Base-by-base conservation (phyloP, 352 stramenopile species). In the Phytopythium boreale region DNA sequence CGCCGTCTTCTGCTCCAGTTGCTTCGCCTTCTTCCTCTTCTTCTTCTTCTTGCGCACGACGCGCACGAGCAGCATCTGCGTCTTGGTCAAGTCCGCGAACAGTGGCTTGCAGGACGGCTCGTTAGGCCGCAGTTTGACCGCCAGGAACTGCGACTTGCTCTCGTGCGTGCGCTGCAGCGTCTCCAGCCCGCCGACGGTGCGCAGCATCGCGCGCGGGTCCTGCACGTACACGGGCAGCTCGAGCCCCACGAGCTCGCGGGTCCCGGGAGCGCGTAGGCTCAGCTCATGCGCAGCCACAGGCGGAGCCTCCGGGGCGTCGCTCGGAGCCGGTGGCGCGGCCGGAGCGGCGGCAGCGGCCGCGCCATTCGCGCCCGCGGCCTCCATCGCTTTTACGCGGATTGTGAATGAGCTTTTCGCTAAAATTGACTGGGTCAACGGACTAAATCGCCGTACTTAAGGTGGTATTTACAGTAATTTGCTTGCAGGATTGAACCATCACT, bases 71-170 rank as follows among this genome's bases (percentile, higher is more conserved):
- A 94, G 67, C 59, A 80, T 89, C 69, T 94, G 86, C 22, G 86
- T 93, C 76, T 91, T 92, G 63, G 82, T 83, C 44, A 90, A 58
- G 52, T 94, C 86, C 11, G 86, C 86, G 58, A 93, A 93, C 12
- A 94, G 76, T 51, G 86, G 86, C 66, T 94, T 94, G 64, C 84
- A 91, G 11, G 84, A 92, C 55, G 86, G 84, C 70, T 94, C 86
- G 22, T 27, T 68, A 19, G 86, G 86, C 14, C 86, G 84, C 56
- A 94, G 68, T 61, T 90, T 92, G 17, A 94, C 80, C 41, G 84
- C 77, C 31, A 94, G 52, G 59, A 94, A 93, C 62, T 91, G 86
- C 34, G 72, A 89, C 62, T 90, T 91, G 60, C 59, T 70, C 63
- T 89, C 77, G 63, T 92, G 83, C 26, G 80, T 84, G 56, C 86